Evolutionary conservation across 768 basidiomycete genomes (phyloP), one percentile per base, ranked within the genome.

Genomic region (Multifurca ochricompacta): DNA sequence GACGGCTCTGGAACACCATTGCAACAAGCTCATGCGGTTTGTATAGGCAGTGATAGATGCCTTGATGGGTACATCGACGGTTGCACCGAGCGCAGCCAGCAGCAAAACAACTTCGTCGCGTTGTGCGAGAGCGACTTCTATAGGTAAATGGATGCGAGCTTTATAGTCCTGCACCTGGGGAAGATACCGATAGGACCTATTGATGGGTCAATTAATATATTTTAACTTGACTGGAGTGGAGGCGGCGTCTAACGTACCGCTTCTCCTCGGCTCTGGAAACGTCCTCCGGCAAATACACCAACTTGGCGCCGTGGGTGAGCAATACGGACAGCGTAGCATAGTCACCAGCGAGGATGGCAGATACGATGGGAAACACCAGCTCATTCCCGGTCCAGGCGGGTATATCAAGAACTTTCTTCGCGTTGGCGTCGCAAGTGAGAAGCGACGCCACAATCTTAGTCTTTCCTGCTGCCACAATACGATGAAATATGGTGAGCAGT

Each of bases 401-500:
- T 19, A 66, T 57, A 42, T 67, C 53, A 18, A 69, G 44, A 14
- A 68, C 67, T 8, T 61, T 57, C 52, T 64, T 69, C 10, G 68
- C 65, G 36, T 62, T 70, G 4, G 65, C 63, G 52, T 71, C 69
- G 21, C 47, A 21, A 6, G 53, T 42, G 18, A 70, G 62, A 19
- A 70, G 53, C 1, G 66, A 59, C 6, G 59, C 52, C 2, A 68
- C 59, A 19, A 70, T 56, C n/a, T 58, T 45, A 7, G 65, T 58
- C 35, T 64, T 66, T 21, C 51, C 21, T 4, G 57, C 30, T 18
- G 52, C 46, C 11, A 70, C 67, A 9, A 68, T 34, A 19, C 61
- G 62, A 54, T 70, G 70, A 56, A 72, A 66, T 25, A 67, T 60
- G 2, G 70, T 66, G 40, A 64, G 45, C 21, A 67, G 55, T 7